These are phyloP conservation scores for Eleusine indica DNA, from an alignment of 176 grass and related monocot genomes.

Conservation along the genomic window DNA sequence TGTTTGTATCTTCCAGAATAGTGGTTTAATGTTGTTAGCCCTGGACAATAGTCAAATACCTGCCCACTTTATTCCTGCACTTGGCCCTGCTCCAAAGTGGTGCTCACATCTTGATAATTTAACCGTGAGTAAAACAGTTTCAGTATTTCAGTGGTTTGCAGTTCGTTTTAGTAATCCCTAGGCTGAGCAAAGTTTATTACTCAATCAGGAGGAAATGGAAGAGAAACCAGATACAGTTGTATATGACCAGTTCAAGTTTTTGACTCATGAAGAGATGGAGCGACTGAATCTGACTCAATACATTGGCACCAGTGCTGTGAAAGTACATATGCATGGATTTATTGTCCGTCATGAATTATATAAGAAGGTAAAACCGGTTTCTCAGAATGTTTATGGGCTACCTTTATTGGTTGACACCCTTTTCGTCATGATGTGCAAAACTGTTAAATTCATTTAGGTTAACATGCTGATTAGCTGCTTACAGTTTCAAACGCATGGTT, in stretches of 20 bases:
- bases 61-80: slow-evolving; percentile 82
- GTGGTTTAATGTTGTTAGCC: slow-evolving; percentile 86
- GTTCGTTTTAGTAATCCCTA: slow-evolving; percentile 2
- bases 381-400: not conserved
- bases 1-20: slow-evolving; percentile 74
- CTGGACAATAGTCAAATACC: slow-evolving; percentile 95
- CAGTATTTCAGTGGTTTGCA: not conserved
- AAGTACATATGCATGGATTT: slow-evolving; percentile 76
- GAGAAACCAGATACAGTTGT: slow-evolving; percentile 66
- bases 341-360: slow-evolving; percentile 73
- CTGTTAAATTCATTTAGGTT: slow-evolving; percentile 2
- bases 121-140: slow-evolving; percentile 56
- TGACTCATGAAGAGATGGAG: slow-evolving; percentile 86
- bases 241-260: slow-evolving; percentile 85
- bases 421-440: not conserved
- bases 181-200: not conserved
- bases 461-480: not conserved
- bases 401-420: not conserved
- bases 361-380: slow-evolving; percentile 71
- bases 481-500: slow-evolving; percentile 10
- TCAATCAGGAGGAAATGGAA: slow-evolving; percentile 97
- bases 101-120: slow-evolving; percentile 95
- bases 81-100: slow-evolving; percentile 97
- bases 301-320: slow-evolving; percentile 65
- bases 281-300: slow-evolving; percentile 73